phyloP scores from a whole-genome alignment of 441 rosid genomes.

The Populus trichocarpa region DNA sequence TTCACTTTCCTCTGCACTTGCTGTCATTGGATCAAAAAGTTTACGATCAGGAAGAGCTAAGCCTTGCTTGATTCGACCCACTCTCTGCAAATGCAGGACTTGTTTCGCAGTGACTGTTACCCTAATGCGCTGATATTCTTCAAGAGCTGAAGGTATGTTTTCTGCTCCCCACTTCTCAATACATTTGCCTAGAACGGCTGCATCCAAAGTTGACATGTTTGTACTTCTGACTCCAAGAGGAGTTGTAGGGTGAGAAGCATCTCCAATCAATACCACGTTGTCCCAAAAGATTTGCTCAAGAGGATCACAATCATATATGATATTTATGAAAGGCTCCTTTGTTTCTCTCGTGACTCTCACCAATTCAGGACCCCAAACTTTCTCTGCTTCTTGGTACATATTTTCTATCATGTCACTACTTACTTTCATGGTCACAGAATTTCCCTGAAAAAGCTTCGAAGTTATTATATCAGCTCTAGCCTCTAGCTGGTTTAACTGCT shows the following conservation, averaged over 20 bases:
- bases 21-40: constrained; percentile 35
- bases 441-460: constrained; percentile 33
- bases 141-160: constrained; percentile 42
- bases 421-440: constrained; percentile 66
- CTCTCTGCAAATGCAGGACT: constrained; percentile 48
- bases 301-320: constrained; percentile 69
- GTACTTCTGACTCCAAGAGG: constrained; percentile 80
- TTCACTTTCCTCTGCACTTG: constrained; percentile 31
- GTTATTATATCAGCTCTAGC: neutral
- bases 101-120: constrained; percentile 63
- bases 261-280: constrained; percentile 58
- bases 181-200: constrained; percentile 59
- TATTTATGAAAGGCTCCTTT: constrained; percentile 66
- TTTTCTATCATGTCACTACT: constrained; percentile 42
- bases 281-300: constrained; percentile 44
- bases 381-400: constrained; percentile 59
- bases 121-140: constrained; percentile 58
- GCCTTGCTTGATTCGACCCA: constrained; percentile 78
- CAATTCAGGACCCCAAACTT: constrained; percentile 56
- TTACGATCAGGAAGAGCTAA: constrained; percentile 31
- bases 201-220: constrained; percentile 74
- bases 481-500: neutral
- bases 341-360: constrained; percentile 59
- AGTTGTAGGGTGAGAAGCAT: constrained; percentile 77
- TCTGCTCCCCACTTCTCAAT: constrained; percentile 41